These are phyloP conservation scores for Coniochaeta pulveracea DNA, from an alignment of 2,329 filamentous ascomycete species.

Conservation along the genomic window DNA sequence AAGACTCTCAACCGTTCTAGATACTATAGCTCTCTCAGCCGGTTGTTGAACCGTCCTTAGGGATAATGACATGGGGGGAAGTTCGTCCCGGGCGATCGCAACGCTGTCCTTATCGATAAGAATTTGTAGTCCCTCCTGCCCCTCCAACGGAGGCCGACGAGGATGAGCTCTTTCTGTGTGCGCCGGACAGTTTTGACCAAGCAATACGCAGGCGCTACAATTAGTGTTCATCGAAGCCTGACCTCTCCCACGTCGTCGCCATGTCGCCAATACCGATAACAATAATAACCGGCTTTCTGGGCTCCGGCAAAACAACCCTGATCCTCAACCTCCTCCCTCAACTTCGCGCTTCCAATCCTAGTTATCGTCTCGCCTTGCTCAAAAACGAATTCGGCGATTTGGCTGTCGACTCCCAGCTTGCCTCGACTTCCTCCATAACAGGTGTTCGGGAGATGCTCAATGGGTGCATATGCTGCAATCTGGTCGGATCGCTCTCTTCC, in stretches of 20 bases:
- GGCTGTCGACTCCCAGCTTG: conserved; percentile 81
- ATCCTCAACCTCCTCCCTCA: conserved; percentile 91
- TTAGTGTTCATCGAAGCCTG: too few relatives aligned
- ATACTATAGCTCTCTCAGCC: too few relatives aligned
- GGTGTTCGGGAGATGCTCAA: conserved; percentile 90
- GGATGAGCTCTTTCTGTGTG: too few relatives aligned
- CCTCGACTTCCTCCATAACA: conserved; percentile 62
- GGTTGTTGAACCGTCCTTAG: too few relatives aligned
- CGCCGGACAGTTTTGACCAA: too few relatives aligned
- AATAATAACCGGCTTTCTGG: conserved; percentile 91
- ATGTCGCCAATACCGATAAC: conserved; percentile 78
- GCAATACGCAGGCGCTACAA: too few relatives aligned
- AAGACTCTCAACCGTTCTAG: too few relatives aligned
- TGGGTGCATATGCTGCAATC: conserved; percentile 97
- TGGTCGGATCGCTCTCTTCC: conserved; percentile 79
- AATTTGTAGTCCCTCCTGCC: too few relatives aligned
- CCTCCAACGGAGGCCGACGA: too few relatives aligned
- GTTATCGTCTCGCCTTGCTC: conserved; percentile 82
- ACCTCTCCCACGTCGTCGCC: neutral
- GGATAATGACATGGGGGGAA: too few relatives aligned
- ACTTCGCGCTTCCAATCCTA: conserved; percentile 57
- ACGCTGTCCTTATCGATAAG: too few relatives aligned
- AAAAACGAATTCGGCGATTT: conserved; percentile 98
- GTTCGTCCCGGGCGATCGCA: too few relatives aligned
- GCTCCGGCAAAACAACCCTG: conserved; percentile 91